A percentile compares a stretch with the other conserved stretches of the same genome.
These are phyloP conservation scores for Camellia sinensis DNA, from an alignment of 148 eudicot species.

Conservation along the genomic window DNA sequence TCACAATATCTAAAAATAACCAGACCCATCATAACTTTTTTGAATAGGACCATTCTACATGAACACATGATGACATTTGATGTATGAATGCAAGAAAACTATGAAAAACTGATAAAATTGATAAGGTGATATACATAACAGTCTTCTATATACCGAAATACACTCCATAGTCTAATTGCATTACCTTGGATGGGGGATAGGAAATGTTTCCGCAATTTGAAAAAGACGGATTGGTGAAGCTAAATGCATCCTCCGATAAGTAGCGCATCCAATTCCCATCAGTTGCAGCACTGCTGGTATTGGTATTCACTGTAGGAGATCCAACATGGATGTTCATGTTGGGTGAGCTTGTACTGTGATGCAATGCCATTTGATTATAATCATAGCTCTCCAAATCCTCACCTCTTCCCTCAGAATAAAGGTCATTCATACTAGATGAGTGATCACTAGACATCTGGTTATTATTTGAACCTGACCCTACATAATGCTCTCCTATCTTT, in stretches of 20 bases:
- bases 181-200: slow-evolving; percentile 73
- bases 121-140: neutral
- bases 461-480: slow-evolving; percentile 20
- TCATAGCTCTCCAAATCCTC: slow-evolving; percentile 46
- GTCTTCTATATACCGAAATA: too few relatives aligned
- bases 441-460: slow-evolving; percentile 45
- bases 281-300: slow-evolving; percentile 12
- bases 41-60: too few relatives aligned
- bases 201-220: slow-evolving; percentile 34
- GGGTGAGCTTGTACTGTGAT: slow-evolving; percentile 25
- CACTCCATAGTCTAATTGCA: neutral
- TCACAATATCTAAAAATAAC: too few relatives aligned
- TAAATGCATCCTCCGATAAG: slow-evolving; percentile 71
- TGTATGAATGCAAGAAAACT: too few relatives aligned
- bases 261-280: slow-evolving; percentile 83
- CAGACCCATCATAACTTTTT: too few relatives aligned
- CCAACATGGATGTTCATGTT: slow-evolving; percentile 22
- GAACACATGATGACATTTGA: too few relatives aligned
- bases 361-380: slow-evolving; percentile 31
- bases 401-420: slow-evolving; percentile 49
- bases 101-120: too few relatives aligned
- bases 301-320: slow-evolving; percentile 14
- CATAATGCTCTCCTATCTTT: slow-evolving; percentile 35
- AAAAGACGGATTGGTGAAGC: slow-evolving; percentile 38
- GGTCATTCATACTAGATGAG: slow-evolving; percentile 48